Percentiles rank a stretch among this genome's conserved stretches.
Evolutionary conservation across 1,284 basidiomycete species (phyloP).

Genomic region (Papiliotrema nemorosa): DNA sequence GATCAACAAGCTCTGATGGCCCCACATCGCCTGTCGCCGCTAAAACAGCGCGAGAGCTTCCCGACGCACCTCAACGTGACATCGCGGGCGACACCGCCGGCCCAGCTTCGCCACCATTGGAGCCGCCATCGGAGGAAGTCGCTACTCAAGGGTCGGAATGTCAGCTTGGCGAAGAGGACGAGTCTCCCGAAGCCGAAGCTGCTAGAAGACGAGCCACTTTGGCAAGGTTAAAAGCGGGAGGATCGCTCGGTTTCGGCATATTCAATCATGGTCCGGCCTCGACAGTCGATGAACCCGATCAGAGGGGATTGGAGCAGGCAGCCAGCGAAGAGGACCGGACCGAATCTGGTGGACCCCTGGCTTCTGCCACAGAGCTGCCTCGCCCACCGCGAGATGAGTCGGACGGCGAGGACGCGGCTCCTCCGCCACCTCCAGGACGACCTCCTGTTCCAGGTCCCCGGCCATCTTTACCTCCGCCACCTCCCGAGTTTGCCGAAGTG

Average conservation of each 20-base stretch:
- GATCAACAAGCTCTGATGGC: constrained; percentile 1
- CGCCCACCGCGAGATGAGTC: not conserved
- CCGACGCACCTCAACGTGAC: too few species aligned
- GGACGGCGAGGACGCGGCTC: constrained; percentile 14
- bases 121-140: too few species aligned
- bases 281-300: constrained; percentile 6
- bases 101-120: too few species aligned
- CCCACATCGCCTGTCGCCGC: constrained; percentile 7
- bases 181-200: constrained; percentile 46
- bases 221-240: constrained; percentile 45
- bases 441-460: constrained; percentile 14
- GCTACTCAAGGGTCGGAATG: too few species aligned
- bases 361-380: constrained; percentile 2
- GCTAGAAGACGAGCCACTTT: constrained; percentile 42
- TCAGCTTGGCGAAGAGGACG: constrained; percentile 25
- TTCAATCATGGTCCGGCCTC: constrained; percentile 28
- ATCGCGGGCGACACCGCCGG: too few species aligned
- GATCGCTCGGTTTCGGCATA: constrained; percentile 46
- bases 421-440: constrained; percentile 21
- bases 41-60: too few species aligned
- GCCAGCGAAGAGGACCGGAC: constrained; percentile 15
- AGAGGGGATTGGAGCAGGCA: constrained; percentile 13
- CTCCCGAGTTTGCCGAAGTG: constrained; percentile 7
- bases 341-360: constrained; percentile 6
- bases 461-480: constrained; percentile 8